phyloP scores from a whole-genome alignment of 208 protist species.

The Angomonas ambiguus region DNA sequence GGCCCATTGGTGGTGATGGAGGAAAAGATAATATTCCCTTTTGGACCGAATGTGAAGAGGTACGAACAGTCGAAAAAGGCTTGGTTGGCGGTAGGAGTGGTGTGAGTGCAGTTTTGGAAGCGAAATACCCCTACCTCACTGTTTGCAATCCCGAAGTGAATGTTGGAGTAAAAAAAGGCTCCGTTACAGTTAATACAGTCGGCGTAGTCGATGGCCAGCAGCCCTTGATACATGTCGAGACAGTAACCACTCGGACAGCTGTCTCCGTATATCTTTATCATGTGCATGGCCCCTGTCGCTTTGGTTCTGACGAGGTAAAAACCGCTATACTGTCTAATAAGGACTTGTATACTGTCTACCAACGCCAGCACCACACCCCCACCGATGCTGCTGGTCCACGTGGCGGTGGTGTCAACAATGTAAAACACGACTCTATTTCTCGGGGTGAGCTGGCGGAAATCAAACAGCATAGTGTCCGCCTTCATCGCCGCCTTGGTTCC shows the following conservation, averaged over 20 bases:
- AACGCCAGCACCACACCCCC: not conserved
- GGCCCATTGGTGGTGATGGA: not conserved
- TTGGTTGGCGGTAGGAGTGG: not conserved
- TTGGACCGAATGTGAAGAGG: not conserved
- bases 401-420: not conserved
- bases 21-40: not conserved
- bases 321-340: not conserved
- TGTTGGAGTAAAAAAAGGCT: not conserved
- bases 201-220: not conserved
- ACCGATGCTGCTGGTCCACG: not conserved
- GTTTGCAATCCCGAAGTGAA: not conserved
- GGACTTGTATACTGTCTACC: not conserved
- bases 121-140: not conserved
- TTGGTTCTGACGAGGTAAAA: not conserved
- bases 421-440: not conserved
- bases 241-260: not conserved
- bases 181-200: not conserved
- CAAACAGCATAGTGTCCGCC: not conserved
- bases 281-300: not conserved
- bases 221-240: not conserved
- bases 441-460: not conserved
- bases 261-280: not conserved
- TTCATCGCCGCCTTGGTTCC: not conserved
- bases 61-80: not conserved
- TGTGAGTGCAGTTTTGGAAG: not conserved